Evolutionary conservation across 805 yeast genomes (phyloP), one percentile per base, ranked within the genome.

Genomic region (Metschnikowia gruessii): DNA sequence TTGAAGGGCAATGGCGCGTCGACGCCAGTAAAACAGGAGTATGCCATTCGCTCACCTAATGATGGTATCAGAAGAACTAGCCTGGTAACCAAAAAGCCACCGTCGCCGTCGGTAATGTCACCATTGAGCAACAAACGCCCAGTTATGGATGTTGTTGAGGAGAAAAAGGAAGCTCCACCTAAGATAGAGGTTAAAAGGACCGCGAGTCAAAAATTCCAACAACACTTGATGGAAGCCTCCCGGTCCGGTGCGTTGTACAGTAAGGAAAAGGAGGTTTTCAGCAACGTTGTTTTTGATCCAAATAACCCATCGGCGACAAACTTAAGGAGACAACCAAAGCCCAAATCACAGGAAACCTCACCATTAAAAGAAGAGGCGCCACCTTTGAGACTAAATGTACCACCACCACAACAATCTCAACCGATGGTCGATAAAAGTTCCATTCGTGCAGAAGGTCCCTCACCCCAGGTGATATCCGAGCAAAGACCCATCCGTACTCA

Each of bases 221-320:
- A 60, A 37, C 75, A 70, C 50, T 50, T 72, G 22, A 54, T 66
- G 36, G 62, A 69, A 38, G 75, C 72, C 1, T 62, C 75, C 1
- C 66, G 58, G 50, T 45, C 66, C 1, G 77, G 77, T 0, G 38
- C 68, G 0, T 55, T 72, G 17, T 56, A 66, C 56, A 64, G 74
- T 1, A 74, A 70, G 45, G 67, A 67, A 44, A 65, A 62, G 51
- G 72, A 68, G 42, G 46, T 52, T 1, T 53, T 71, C n/a, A 61
- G 65, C 3, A 56, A 68, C 9, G 74, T 70, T 6, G 66, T 65
- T 2, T 71, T 68, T 50, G 75, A 72, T 50, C 76, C 76, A 0
- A 71, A 58, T 46, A 52, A 57, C 36, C 72, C 75, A 1, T 60
- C 62, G 5, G 54, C 55, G 11, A 43, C 53, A 4, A 48, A 50